Evolutionary conservation across 2,329 filamentous ascomycete species (phyloP), one percentile per base, ranked within the genome.

Genomic region (Aspergillus pseudonomiae): DNA sequence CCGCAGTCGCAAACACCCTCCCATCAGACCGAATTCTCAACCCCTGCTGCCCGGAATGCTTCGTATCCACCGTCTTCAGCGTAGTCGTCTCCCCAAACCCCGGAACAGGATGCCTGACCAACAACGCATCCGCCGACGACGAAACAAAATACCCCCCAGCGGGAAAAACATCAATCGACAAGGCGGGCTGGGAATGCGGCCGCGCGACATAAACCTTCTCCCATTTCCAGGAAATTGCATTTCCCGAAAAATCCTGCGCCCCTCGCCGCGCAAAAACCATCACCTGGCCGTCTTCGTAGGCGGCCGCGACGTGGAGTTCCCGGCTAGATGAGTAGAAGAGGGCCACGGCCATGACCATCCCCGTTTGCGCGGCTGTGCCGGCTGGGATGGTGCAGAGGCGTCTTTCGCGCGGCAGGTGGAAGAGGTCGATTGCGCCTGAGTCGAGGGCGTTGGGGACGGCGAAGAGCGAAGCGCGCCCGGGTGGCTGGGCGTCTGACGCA

Each of bases 21-120:
- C 89, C 91, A 75, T 99, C 95, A 1, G 88, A 89, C 16, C 95
- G 88, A 28, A 97, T 84, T 4, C 80, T 81, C 7, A 99, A 80
- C 12, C 89, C 87, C 77, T 99, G 95, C 75, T 98, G 94, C 1
- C 95, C 95, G 0, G 94, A 86, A 76, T 98, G 95, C 73, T 91
- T 94, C 1, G 94, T 97, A 70, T 94, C 89, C 52, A 89, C 67
- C 0, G 80, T 77, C 71, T 89, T 91, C 57, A 89, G 72, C 0
- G 89, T 85, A 59, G 84, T 59, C 3, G 70, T 69, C 65, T 71
- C 70, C 43, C 50, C 64, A 7, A 68, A 21, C 2, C 61, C 56
- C 0, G 85, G 85, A 30, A 96, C 82, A 0, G 89, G 87, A 74
- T 97, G 93, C 71, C 91, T 92, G 28, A 88, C 89, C 58, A 98